phyloP scores from a whole-genome alignment of 768 basidiomycete genomes.

The Podaxis mareebaensis region DNA sequence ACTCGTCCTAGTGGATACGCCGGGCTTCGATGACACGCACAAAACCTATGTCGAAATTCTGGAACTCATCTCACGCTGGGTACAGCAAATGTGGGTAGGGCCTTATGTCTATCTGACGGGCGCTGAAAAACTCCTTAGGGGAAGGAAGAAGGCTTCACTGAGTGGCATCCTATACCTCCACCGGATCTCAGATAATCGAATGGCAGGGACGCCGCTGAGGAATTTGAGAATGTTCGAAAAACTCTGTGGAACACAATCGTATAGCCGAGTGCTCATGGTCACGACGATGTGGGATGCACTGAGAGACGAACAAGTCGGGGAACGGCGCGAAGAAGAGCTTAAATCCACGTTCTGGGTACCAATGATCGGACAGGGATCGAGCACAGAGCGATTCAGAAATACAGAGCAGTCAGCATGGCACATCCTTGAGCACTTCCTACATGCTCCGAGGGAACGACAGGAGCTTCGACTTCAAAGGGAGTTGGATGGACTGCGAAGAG shows the following conservation, averaged over 20 bases:
- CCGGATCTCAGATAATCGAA: slow-evolving; percentile 32
- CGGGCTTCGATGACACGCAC: slow-evolving; percentile 29
- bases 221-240: slow-evolving; percentile 33
- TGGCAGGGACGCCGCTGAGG: slow-evolving; percentile 27
- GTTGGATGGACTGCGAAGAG: neutral
- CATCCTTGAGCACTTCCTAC: neutral
- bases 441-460: neutral
- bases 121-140: neutral
- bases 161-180: slow-evolving; percentile 34
- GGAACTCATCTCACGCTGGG: slow-evolving; percentile 24
- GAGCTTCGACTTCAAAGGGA: slow-evolving; percentile 22
- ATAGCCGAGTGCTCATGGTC: slow-evolving; percentile 30
- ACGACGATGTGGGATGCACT: slow-evolving; percentile 39
- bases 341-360: slow-evolving; percentile 16
- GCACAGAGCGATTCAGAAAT: neutral
- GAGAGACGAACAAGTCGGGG: neutral
- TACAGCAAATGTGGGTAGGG: slow-evolving; percentile 9
- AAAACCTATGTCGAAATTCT: slow-evolving; percentile 26
- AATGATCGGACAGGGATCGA: slow-evolving; percentile 18
- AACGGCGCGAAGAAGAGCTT: slow-evolving; percentile 18
- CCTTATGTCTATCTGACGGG: neutral
- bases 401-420: neutral
- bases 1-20: slow-evolving; percentile 28
- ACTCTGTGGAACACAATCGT: slow-evolving; percentile 34
- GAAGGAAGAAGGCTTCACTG: slow-evolving; percentile 14